Evolutionary conservation across 768 basidiomycete species (phyloP).

Genomic region (Pulveroboletus sp.): DNA sequence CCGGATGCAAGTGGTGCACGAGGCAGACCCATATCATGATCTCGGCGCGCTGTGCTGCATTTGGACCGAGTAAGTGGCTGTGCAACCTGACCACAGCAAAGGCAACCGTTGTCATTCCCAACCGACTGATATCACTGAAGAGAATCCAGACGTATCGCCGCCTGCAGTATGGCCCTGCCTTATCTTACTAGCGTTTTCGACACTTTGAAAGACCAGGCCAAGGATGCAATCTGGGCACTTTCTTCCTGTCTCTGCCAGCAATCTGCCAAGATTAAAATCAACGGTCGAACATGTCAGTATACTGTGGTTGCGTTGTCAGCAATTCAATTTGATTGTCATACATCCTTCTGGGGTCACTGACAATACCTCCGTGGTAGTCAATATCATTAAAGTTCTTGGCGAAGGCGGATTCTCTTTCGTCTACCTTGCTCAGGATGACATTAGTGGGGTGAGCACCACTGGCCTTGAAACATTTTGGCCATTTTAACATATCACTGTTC

Average conservation of each 20-base stretch:
- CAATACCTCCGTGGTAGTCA: conserved; percentile 44
- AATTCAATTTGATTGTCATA: conserved; percentile 2
- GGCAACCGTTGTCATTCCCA: not conserved
- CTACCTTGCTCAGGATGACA: conserved; percentile 81
- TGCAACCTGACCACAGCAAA: not conserved
- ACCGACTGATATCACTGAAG: not conserved
- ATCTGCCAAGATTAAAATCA: conserved; percentile 88
- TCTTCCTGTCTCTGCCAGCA: conserved; percentile 78
- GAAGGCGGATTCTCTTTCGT: conserved; percentile 96
- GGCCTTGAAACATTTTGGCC: not conserved
- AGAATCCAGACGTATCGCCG: not conserved
- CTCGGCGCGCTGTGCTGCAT: not conserved
- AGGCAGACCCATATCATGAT: conserved; percentile 24
- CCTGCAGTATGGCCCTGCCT: conserved; percentile 25
- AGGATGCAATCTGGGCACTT: conserved; percentile 78
- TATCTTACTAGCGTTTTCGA: conserved; percentile 44
- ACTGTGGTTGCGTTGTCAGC: not conserved
- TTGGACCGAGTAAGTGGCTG: conserved; percentile 9
- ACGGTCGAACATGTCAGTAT: conserved; percentile 84
- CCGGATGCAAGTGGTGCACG: conserved; percentile 11
- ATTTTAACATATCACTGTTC: conserved; percentile 5
- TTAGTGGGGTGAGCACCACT: conserved; percentile 62
- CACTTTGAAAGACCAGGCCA: conserved; percentile 64
- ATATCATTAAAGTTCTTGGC: conserved; percentile 87
- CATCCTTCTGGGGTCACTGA: conserved; percentile 1